A percentile compares a stretch with the other conserved stretches of the same genome.
Conservation (phyloP, 176 grass and related monocot genomes). For the Canna indica region DNA sequence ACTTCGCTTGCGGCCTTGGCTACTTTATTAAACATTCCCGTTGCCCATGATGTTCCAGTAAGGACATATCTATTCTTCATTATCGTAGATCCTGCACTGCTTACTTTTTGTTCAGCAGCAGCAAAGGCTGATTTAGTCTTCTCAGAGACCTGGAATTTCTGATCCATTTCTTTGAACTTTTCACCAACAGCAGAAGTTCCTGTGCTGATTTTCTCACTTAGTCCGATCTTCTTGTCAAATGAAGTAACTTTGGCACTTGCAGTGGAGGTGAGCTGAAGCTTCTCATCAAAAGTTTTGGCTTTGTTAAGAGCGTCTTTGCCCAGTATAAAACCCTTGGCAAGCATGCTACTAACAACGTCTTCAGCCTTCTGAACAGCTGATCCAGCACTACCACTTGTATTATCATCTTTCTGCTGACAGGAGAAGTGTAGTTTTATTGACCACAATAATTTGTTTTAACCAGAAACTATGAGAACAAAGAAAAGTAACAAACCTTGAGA, state of each 20-base stretch:
- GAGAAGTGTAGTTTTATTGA: background rate
- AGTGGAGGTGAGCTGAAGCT: background rate
- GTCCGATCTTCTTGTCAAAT: background rate
- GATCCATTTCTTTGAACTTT: slow-evolving; percentile 84
- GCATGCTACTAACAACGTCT: background rate
- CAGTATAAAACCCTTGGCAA: slow-evolving; percentile 3
- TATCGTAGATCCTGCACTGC: slow-evolving; percentile 52
- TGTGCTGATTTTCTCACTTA: slow-evolving; percentile 7
- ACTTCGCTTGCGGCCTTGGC: slow-evolving; percentile 37
- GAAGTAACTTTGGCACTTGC: background rate
- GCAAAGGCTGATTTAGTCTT: slow-evolving; percentile 63
- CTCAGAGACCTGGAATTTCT: slow-evolving; percentile 83
- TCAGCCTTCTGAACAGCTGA: background rate
- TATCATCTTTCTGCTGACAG: background rate
- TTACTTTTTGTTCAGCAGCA: slow-evolving; percentile 64
- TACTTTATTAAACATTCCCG: slow-evolving; percentile 66
- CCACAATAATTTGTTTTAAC: background rate
- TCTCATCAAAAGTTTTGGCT: slow-evolving; percentile 7
- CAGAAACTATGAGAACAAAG: background rate
- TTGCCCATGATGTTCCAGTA: slow-evolving; percentile 63
- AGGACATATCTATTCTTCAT: slow-evolving; percentile 66
- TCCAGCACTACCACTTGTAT: background rate
- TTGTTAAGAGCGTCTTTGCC: background rate
- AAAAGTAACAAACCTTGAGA: background rate
- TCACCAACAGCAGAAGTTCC: slow-evolving; percentile 45